Evolutionary conservation across 768 basidiomycete species (phyloP).

Genomic region (Auricularia sp.): DNA sequence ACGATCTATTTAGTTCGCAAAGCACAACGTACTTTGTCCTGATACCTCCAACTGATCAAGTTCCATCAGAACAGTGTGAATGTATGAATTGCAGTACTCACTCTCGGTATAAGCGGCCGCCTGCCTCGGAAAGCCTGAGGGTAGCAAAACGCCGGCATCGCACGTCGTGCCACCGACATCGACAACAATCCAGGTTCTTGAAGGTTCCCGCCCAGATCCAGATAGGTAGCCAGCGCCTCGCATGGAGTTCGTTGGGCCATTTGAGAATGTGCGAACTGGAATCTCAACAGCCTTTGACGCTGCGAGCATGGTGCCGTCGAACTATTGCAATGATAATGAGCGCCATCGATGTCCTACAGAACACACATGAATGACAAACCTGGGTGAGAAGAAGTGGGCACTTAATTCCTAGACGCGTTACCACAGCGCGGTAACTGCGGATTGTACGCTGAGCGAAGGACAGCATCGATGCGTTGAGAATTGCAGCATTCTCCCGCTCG

Average conservation of each 20-base stretch:
- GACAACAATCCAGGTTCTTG: conserved; percentile 36
- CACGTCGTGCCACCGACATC: conserved; percentile 62
- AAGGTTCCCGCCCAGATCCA: conserved; percentile 24
- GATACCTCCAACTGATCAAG: conserved; percentile 38
- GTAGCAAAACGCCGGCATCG: conserved; percentile 52
- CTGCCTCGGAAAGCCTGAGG: conserved; percentile 51
- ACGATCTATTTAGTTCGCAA: conserved; percentile 15
- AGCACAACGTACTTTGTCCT: conserved; percentile 47
- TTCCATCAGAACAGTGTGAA: not conserved
- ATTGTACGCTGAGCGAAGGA: conserved; percentile 49
- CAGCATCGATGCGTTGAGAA: conserved; percentile 56
- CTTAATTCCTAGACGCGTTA: conserved; percentile 33
- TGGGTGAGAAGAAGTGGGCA: conserved; percentile 31
- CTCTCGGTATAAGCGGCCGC: conserved; percentile 49
- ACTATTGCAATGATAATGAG: conserved; percentile 4
- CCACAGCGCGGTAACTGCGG: conserved; percentile 41
- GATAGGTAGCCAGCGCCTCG: conserved; percentile 55
- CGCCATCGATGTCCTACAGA: not conserved
- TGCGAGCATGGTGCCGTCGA: conserved; percentile 21
- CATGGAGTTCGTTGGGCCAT: conserved; percentile 62
- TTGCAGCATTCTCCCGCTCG: conserved; percentile 58
- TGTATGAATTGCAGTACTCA: not conserved
- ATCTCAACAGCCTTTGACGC: conserved; percentile 37
- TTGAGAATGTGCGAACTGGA: conserved; percentile 54
- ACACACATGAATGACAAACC: not conserved